Percentiles rank a stretch among this genome's conserved stretches.
Evolutionary conservation across 148 eudicot genomes (phyloP).

Genomic region (Mesembryanthemum crystallinum): DNA sequence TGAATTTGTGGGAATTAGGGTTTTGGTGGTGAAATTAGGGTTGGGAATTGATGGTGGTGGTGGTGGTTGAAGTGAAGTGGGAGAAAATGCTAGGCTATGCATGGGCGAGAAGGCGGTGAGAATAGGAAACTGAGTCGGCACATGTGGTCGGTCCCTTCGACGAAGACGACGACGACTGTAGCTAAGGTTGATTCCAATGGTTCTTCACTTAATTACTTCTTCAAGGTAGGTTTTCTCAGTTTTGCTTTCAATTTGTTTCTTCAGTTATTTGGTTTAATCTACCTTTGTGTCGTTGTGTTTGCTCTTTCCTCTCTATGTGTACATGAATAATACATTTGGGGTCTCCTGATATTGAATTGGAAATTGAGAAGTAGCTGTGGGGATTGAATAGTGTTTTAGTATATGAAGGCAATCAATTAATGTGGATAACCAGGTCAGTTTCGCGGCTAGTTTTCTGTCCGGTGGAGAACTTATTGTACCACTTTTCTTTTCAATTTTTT

Average conservation of each 20-base stretch:
- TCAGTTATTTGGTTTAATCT: neutral
- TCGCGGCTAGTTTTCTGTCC: too few species aligned
- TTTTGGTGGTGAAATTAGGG: conserved; percentile 19
- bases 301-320: too few species aligned
- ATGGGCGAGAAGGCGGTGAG: conserved; percentile 40
- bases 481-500: too few species aligned
- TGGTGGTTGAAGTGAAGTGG: conserved; percentile 23
- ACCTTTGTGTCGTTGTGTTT: too few species aligned
- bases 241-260: conserved; percentile 11
- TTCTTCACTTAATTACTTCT: conserved; percentile 26
- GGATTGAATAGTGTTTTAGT: neutral
- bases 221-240: conserved; percentile 34
- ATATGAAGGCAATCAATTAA: neutral
- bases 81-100: conserved; percentile 43
- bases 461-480: neutral
- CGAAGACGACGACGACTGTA: conserved; percentile 22
- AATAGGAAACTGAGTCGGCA: conserved; percentile 35
- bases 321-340: neutral
- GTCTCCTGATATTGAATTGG: neutral
- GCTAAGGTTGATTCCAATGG: conserved; percentile 22
- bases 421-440: neutral
- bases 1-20: conserved; percentile 18
- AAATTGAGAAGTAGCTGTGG: neutral
- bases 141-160: conserved; percentile 41
- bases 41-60: conserved; percentile 27